phyloP scores from a whole-genome alignment of 208 protist genomes.

The Leishmania braziliensis region DNA sequence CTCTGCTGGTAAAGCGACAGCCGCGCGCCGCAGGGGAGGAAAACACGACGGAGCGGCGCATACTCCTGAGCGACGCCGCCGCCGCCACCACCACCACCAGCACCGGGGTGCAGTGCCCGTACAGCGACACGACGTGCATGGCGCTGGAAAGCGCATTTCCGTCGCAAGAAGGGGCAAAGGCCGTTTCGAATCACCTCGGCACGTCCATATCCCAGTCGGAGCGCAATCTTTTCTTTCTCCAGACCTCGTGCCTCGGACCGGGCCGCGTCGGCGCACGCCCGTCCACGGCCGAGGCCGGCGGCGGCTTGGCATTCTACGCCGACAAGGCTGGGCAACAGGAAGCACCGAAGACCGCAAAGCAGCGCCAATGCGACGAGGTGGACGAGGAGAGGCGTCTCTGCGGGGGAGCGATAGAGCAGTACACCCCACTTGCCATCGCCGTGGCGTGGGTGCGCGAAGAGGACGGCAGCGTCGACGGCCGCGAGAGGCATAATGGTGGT shows the following conservation, averaged over 20 bases:
- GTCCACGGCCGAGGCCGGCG: slow-evolving; percentile 10
- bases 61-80: not conserved
- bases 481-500: not conserved
- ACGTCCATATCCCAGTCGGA: slow-evolving; percentile 24
- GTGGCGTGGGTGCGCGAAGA: slow-evolving; percentile 63
- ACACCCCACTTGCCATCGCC: slow-evolving; percentile 70
- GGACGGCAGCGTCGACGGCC: slow-evolving; percentile 9
- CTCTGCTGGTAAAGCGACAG: slow-evolving; percentile 48
- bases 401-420: slow-evolving; percentile 52
- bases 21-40: slow-evolving; percentile 7
- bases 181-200: slow-evolving; percentile 40
- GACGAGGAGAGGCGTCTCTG: slow-evolving; percentile 34
- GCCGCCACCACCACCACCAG: too few species aligned
- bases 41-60: slow-evolving; percentile 21
- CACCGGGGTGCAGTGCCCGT: slow-evolving; percentile 4
- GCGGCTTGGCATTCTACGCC: slow-evolving; percentile 68
- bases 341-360: slow-evolving; percentile 16
- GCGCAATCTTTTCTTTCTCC: slow-evolving; percentile 68
- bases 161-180: slow-evolving; percentile 13
- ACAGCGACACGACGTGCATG: slow-evolving; percentile 56
- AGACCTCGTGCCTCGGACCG: slow-evolving; percentile 54
- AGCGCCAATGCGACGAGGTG: slow-evolving; percentile 35
- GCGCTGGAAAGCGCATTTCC: slow-evolving; percentile 38
- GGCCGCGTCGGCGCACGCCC: slow-evolving; percentile 42
- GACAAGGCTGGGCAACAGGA: slow-evolving; percentile 54